These are phyloP conservation scores for Saturnispora saitoi DNA, from an alignment of 805 yeast genomes.

Conservation along the genomic window DNA sequence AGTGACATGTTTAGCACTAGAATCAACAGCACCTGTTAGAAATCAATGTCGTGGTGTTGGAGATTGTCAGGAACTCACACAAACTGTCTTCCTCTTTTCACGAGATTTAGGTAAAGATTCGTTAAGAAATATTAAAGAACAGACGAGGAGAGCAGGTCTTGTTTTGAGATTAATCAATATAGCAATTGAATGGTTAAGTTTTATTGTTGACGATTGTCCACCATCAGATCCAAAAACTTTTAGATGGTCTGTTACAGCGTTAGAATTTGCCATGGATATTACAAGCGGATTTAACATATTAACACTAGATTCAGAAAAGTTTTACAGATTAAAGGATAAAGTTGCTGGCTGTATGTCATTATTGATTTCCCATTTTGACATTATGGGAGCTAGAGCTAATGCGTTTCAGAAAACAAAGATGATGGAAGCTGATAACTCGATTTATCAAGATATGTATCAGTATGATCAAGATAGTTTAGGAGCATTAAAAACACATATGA, in stretches of 20 bases:
- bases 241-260: constrained; percentile 91
- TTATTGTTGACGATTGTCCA: constrained; percentile 87
- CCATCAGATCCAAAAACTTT: constrained; percentile 89
- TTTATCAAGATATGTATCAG: constrained; percentile 44
- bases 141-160: constrained; percentile 52
- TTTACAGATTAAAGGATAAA: constrained; percentile 59
- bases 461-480: constrained; percentile 45
- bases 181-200: constrained; percentile 85
- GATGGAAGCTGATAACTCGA: constrained; percentile 42
- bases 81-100: constrained; percentile 66
- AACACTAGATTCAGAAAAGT: constrained; percentile 70
- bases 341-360: constrained; percentile 94
- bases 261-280: constrained; percentile 93
- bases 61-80: constrained; percentile 65
- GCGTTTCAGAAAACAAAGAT: constrained; percentile 51
- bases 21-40: constrained; percentile 43
- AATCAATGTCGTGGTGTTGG: constrained; percentile 51
- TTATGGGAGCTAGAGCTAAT: constrained; percentile 93
- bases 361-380: constrained; percentile 90
- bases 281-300: constrained; percentile 84
- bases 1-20: constrained; percentile 57
- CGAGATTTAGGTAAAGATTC: constrained; percentile 76
- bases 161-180: constrained; percentile 65
- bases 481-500: constrained; percentile 57
- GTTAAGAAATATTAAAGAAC: constrained; percentile 33